Evolutionary conservation across 2,329 filamentous ascomycete genomes (phyloP).

Genomic region (Aspergillus caelatus): DNA sequence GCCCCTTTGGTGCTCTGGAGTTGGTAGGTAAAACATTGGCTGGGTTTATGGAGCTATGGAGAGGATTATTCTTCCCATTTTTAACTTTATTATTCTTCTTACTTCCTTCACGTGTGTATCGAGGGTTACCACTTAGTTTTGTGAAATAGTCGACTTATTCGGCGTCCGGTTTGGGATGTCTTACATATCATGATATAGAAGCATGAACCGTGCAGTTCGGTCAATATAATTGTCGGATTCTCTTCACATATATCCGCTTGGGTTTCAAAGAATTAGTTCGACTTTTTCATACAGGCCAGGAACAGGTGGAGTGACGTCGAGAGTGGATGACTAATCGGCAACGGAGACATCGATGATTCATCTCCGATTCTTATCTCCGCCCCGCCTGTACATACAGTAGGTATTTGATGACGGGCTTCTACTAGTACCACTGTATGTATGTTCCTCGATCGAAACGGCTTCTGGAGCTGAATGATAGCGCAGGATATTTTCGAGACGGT

Average conservation of each 20-base stretch:
- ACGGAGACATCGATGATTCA: slow-evolving; percentile 6
- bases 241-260: not conserved
- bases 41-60: slow-evolving; percentile 12
- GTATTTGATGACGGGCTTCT: not conserved
- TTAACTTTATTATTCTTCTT: not conserved
- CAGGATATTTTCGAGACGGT: not conserved
- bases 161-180: not conserved
- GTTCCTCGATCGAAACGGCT: no score
- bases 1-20: slow-evolving; percentile 15
- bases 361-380: slow-evolving; percentile 13
- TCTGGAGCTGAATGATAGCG: not conserved
- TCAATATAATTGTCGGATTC: not conserved
- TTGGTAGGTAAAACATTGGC: slow-evolving; percentile 22
- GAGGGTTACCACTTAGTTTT: not conserved
- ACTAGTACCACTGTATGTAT: no score
- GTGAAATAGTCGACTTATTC: not conserved
- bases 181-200: not conserved
- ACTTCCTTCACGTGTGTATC: no score
- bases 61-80: slow-evolving; percentile 2
- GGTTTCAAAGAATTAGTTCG: no score
- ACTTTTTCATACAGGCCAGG: not conserved
- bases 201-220: not conserved
- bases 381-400: not conserved
- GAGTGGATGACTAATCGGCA: slow-evolving; percentile 13
- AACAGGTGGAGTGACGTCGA: not conserved